Conservation (phyloP, 371 early-diverging fungal genomes). For the Circinella minor region DNA sequence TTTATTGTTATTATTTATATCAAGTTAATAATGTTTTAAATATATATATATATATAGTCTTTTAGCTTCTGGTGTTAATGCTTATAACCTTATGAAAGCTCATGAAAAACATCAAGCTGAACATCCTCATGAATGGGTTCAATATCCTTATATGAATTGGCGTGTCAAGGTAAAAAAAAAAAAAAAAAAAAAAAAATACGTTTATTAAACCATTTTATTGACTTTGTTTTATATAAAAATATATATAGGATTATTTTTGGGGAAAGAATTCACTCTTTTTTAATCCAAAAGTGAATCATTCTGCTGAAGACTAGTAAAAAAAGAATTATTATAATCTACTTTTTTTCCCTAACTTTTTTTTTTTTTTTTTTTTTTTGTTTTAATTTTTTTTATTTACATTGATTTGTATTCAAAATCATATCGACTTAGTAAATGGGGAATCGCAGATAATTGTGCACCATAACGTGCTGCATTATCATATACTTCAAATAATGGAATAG, state of each 20-base stretch:
- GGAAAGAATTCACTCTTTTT: constrained; percentile 53
- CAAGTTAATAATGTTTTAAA: not conserved
- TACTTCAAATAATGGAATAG: constrained; percentile 84
- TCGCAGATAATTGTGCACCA: constrained; percentile 74
- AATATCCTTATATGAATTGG: constrained; percentile 53
- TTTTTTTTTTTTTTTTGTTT: too few relatives aligned
- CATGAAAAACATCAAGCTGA: constrained; percentile 46
- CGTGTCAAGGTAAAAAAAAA: constrained; percentile 29
- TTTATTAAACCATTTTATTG: too few relatives aligned
- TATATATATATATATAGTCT: constrained; percentile 28
- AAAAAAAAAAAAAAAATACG: not conserved
- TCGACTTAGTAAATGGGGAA: constrained; percentile 73
- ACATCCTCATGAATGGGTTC: constrained; percentile 47
- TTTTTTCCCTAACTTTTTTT: too few relatives aligned
- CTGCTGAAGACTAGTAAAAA: constrained; percentile 11
- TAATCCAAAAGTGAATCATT: constrained; percentile 53
- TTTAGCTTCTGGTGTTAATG: constrained; percentile 45
- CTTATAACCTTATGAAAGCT: constrained; percentile 44
- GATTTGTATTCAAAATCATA: constrained; percentile 50
- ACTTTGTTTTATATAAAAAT: not conserved
- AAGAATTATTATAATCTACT: not conserved
- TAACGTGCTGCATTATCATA: constrained; percentile 78
- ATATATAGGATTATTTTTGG: constrained; percentile 46
- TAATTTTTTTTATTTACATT: not conserved
- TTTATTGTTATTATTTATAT: not conserved